phyloP scores from a whole-genome alignment of 129 eudicot species.

The carrot (Daucus carota) region DNA sequence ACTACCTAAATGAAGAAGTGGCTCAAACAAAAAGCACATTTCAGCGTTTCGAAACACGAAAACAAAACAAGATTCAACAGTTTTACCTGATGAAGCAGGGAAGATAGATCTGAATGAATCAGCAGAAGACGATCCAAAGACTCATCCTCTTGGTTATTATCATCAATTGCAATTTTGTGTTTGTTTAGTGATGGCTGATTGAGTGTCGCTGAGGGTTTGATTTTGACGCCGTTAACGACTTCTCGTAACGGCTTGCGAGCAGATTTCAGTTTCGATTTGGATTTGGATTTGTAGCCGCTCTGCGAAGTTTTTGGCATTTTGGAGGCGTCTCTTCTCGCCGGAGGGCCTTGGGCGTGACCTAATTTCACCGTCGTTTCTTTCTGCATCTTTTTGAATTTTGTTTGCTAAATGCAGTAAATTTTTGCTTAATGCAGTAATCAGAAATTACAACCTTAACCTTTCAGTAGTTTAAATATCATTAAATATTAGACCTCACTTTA shows the following conservation, averaged over 20 bases:
- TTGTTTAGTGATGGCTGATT: conserved; percentile 11
- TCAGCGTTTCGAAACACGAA: neutral
- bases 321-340: conserved; percentile 1
- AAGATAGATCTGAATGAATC: conserved; percentile 67
- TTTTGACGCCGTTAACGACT: conserved; percentile 35
- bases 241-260: conserved; percentile 70
- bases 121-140: conserved; percentile 69
- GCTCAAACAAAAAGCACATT: neutral
- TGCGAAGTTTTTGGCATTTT: conserved; percentile 40
- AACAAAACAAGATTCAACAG: neutral
- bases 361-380: neutral
- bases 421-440: no score
- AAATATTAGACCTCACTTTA: no score
- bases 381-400: conserved; percentile 1
- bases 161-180: conserved; percentile 12
- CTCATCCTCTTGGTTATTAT: conserved; percentile 8
- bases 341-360: neutral
- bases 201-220: conserved; percentile 3
- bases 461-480: no score
- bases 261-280: conserved; percentile 16
- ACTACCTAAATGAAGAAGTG: neutral
- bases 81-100: conserved; percentile 52
- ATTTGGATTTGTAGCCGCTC: conserved; percentile 24
- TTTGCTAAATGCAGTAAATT: no score
- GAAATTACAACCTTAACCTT: no score